Base-by-base conservation (phyloP, 768 basidiomycete species). In the Boletus sp. region DNA sequence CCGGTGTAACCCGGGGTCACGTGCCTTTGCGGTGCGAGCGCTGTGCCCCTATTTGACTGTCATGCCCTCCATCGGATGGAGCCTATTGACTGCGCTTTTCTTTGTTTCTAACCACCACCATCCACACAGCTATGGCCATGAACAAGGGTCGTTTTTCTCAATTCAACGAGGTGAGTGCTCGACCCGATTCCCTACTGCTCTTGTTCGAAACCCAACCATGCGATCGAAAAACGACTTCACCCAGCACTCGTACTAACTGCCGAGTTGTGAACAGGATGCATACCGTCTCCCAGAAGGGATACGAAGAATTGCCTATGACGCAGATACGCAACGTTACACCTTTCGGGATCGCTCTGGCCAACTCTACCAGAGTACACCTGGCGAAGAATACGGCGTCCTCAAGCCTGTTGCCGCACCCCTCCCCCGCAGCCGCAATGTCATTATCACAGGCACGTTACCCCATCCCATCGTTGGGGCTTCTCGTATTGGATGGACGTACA, bases 291-390 rank as follows among this genome's bases (percentile, higher is more conserved):
- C 70, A 8, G 72, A 72, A 30, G 82, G 81, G 29, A 70, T 83
- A 62, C 74, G 70, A 47, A 73, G 83, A 7, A 70, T 81, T 11
- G 78, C 68, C 2, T 84, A 83, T 51, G 83, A 84, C 56, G 74
- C 79, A 0, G 83, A 84, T 50, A 74, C 77, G 0, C 63, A 72
- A n/a, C 67, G 71, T 14, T 83, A 83, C 53, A 78, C 74, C 5
- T 84, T 83, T 47, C 64, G 70, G 32, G 82, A 84, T 51, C 56
- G 58, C 3, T 62, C 73, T 4, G 82, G 81, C 0, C 68, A 66
- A 14, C 60, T 76, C 5, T 83, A 81, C 63, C 63, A 72, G 44
- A 74, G 77, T 29, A 71, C 72, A 27, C 75, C 80, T 1, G 77
- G 77, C n/a, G 68, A 67, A 33, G 59, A 70, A 21, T 82, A 79